Base-by-base conservation (phyloP, 257 asterid species). In the Solanum rostratum region DNA sequence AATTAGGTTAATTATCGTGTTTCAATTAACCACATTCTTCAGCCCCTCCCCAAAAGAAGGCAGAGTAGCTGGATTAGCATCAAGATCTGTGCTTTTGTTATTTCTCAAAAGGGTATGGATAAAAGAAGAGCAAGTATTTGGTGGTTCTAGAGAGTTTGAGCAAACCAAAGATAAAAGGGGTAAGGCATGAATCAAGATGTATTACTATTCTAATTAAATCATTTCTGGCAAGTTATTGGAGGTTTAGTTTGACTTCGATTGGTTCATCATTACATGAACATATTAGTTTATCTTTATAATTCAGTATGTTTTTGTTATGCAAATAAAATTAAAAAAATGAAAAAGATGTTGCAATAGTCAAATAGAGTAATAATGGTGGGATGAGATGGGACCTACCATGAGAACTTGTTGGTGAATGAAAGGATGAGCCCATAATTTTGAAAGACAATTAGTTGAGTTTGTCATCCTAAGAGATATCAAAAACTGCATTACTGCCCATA, bases 301-400 rank as follows among this genome's bases (percentile, higher is more conserved):
- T 39, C 10, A 5, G 29, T 39, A 14, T 37, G 9, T 19, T 24
- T 33, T 68, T 16, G 27, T 39, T 19, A 66, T 68, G 49, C 49
- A 66, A 62, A 66, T 30, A 7, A 30, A 70, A 39, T 43, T 13
- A 43, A 43, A 27, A n/a, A n/a, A 73, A n/a, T 69, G 29, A 37
- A 19, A 11, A 39, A 62, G 46, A 4, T 37, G 55, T 43, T 71
- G 80, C 54, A 20, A 43, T n/a, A 71, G 43, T 43, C 33, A n/a
- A 41, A 12, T 24, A 2, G 20, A n/a, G 12, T 50, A 68, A 15
- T 45, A 45, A 73, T 73, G 22, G 52, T 71, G 80, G 80, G 80
- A 37, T 43, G 37, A 49, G 73, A 20, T 70, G 49, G 90, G 82
- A 12, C 90, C 88, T 59, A 85, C 87, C 90, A 88, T 52, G 74